Conservation (phyloP, 2,329 filamentous ascomycete species). For the Colletotrichum neosansevieriae region DNA sequence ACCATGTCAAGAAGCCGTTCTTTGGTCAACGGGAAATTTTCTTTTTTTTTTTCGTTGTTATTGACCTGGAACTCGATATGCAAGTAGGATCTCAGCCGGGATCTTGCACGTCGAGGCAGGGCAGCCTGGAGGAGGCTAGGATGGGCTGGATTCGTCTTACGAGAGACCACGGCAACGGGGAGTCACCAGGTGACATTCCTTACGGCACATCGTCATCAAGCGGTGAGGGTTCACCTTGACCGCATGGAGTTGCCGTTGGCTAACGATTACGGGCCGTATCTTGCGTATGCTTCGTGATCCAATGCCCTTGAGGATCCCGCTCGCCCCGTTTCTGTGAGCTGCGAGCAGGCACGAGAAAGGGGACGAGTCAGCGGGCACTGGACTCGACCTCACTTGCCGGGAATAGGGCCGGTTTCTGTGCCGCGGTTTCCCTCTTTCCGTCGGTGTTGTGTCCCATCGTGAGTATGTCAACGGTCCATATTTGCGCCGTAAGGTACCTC, state of each 20-base stretch:
- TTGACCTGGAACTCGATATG: slow-evolving; percentile 3
- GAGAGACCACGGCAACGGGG: slow-evolving; percentile 22
- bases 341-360: slow-evolving; percentile 25
- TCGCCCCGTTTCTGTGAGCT: slow-evolving; percentile 28
- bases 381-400: slow-evolving; percentile 7
- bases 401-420: slow-evolving; percentile 31
- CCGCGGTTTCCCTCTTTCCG: slow-evolving; percentile 23
- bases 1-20: slow-evolving; percentile 16
- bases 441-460: slow-evolving; percentile 26
- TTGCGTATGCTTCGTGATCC: slow-evolving; percentile 24
- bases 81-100: slow-evolving; percentile 22
- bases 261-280: slow-evolving; percentile 38
- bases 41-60: too few species aligned
- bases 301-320: slow-evolving; percentile 6
- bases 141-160: slow-evolving; percentile 16
- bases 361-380: slow-evolving; percentile 32
- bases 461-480: slow-evolving; percentile 7
- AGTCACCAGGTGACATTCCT: slow-evolving; percentile 35
- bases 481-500: slow-evolving; percentile 8
- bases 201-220: slow-evolving; percentile 35
- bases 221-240: slow-evolving; percentile 34
- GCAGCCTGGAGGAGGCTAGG: slow-evolving; percentile 25
- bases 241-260: slow-evolving; percentile 35
- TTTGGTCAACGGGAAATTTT: slow-evolving; percentile 18
- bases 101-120: slow-evolving; percentile 11